These are phyloP conservation scores for Tetragonia tetragonoides DNA, from an alignment of 148 eudicot genomes.

Conservation along the genomic window DNA sequence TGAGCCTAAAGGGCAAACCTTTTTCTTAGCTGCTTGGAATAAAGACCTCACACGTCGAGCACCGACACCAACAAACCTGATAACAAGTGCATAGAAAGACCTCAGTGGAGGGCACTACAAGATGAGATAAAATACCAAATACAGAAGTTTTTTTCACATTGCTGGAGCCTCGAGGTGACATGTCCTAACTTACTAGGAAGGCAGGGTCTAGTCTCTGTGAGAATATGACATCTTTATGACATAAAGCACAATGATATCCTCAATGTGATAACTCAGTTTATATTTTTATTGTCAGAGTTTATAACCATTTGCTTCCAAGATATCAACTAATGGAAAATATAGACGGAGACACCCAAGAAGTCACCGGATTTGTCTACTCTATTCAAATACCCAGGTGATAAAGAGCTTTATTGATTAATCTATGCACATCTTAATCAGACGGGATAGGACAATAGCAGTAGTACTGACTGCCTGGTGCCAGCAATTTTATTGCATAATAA, in stretches of 20 bases:
- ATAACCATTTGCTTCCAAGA: neutral
- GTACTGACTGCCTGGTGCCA: neutral
- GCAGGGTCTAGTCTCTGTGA: neutral
- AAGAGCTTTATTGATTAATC: neutral
- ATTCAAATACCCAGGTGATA: neutral
- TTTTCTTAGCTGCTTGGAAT: slow-evolving; percentile 97
- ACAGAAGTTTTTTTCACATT: neutral
- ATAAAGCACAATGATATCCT: neutral
- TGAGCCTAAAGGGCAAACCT: slow-evolving; percentile 41
- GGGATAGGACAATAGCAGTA: neutral
- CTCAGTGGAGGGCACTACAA: neutral
- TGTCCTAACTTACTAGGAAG: neutral
- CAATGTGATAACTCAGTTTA: neutral
- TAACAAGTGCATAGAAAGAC: neutral
- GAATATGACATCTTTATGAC: neutral
- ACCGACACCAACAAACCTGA: slow-evolving; percentile 99
- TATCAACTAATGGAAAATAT: neutral
- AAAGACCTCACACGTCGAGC: slow-evolving; percentile 97
- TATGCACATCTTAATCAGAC: neutral
- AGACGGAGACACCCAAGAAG: neutral
- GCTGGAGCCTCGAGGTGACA: neutral
- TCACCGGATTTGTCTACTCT: neutral
- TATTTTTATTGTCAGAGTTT: neutral
- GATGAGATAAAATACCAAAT: neutral
- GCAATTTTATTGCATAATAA: neutral